phyloP scores from a whole-genome alignment of 352 stramenopile genomes.

The Phytophthora kernoviae region DNA sequence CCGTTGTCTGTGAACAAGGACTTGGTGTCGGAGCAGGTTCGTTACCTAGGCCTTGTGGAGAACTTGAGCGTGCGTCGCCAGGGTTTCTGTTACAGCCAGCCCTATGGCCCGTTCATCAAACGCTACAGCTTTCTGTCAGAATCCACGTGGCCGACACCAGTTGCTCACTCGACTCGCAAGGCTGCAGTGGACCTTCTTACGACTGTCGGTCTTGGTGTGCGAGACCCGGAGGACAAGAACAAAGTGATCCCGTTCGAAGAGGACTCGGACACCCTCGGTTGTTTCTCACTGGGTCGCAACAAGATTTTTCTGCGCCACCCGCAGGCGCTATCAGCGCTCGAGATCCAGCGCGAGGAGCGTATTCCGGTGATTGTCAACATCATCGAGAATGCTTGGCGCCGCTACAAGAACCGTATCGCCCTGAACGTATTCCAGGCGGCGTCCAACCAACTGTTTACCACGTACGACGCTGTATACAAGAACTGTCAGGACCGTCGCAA shows the following conservation, averaged over 20 bases:
- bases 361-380: constrained; percentile 83
- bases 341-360: constrained; percentile 79
- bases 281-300: constrained; percentile 85
- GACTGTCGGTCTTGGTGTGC: constrained; percentile 59
- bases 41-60: constrained; percentile 83
- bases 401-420: constrained; percentile 79
- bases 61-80: constrained; percentile 85
- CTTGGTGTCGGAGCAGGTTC: constrained; percentile 78
- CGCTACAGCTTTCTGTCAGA: constrained; percentile 86
- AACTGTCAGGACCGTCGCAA: constrained; percentile 80
- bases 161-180: constrained; percentile 75
- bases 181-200: constrained; percentile 77
- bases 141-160: constrained; percentile 70
- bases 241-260: constrained; percentile 74
- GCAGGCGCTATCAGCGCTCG: constrained; percentile 86
- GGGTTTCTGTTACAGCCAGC: constrained; percentile 85
- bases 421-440: constrained; percentile 64
- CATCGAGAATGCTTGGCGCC: constrained; percentile 84
- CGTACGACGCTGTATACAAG: constrained; percentile 55
- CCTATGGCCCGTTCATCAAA: constrained; percentile 82
- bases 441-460: constrained; percentile 51
- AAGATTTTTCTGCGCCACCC: constrained; percentile 92
- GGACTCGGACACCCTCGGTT: constrained; percentile 73
- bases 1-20: constrained; percentile 68
- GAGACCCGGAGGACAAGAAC: constrained; percentile 49